Base-by-base conservation (phyloP, 1,284 basidiomycete genomes). In the Boletus semigastroideus region DNA sequence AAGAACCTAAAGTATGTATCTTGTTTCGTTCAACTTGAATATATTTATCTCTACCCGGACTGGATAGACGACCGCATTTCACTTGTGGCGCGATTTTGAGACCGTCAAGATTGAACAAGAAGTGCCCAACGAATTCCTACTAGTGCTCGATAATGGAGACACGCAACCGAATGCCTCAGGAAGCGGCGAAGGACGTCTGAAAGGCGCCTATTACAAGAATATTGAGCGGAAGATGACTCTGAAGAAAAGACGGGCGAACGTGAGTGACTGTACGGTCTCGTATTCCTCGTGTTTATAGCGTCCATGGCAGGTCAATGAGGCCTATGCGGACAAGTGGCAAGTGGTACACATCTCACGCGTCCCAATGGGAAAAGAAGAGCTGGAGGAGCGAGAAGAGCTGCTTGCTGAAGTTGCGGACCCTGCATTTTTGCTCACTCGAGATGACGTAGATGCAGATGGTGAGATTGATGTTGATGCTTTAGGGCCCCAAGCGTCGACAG, bases 171-270 rank as follows among this genome's bases (percentile, higher is more conserved):
- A 63, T 19, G 51, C 49, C 3, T 49, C 52, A 4, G 42, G 56
- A 8, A 51, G 39, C 14, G 54, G 51, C 6, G 57, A 64, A n/a
- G 57, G 64, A 42, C 66, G 78, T 52, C 69, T 69, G 33, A 83
- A 82, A 60, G 91, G 87, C 16, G 92, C 86, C 0, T 93, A 90
- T 68, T 94, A 92, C 75, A 93, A 92, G 71, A 86, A 87, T 63
- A 90, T 94, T 53, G 85, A 87, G 67, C 83, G 89, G 53, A 92
- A 92, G 68, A 92, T 92, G 79, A 75, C 84, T 19, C 74, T 95
- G 43, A 91, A 92, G 71, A 94, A 93, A 76, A 90, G 87, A 67
- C 80, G 92, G 13, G 80, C 79, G 17, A 88, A 87, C 67, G 91
- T 92, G 58, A 67, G 83, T 67, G 46, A 17, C 5, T 30, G 49